phyloP scores from a whole-genome alignment of 176 grass and related monocot genomes.

The maize (Zea mays) region DNA sequence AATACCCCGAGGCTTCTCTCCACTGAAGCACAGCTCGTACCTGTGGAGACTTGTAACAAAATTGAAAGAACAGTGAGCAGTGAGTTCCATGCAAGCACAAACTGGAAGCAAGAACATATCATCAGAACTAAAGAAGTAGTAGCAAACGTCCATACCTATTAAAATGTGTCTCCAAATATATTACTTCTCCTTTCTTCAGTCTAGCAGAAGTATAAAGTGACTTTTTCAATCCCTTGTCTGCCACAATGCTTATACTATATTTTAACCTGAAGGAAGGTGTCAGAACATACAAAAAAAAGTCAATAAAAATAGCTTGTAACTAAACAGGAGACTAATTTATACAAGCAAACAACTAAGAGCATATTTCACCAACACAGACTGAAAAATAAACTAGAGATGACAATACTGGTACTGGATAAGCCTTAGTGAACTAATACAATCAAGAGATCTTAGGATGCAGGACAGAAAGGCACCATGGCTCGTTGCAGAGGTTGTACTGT shows the following conservation, averaged over 20 bases:
- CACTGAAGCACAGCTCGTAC: constrained; percentile 85
- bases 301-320: not conserved
- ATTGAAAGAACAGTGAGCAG: not conserved
- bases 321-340: not conserved
- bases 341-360: not conserved
- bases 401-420: not conserved
- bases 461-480: constrained; percentile 73
- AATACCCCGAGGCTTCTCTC: constrained; percentile 56
- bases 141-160: constrained; percentile 54
- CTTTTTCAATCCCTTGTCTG: constrained; percentile 92
- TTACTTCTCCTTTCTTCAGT: constrained; percentile 93
- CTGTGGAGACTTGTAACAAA: constrained; percentile 46
- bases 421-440: not conserved
- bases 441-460: not conserved
- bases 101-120: constrained; percentile 2
- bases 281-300: not conserved
- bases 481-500: constrained; percentile 94
- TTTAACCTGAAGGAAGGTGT: constrained; percentile 58
- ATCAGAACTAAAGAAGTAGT: not conserved
- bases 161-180: constrained; percentile 93
- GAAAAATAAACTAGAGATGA: not conserved
- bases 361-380: not conserved
- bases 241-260: constrained; percentile 94
- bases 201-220: constrained; percentile 84
- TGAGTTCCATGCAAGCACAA: constrained; percentile 8